Evolutionary conservation across 495 filamentous ascomycete species (phyloP).

Genomic region (Neurospora sp.): DNA sequence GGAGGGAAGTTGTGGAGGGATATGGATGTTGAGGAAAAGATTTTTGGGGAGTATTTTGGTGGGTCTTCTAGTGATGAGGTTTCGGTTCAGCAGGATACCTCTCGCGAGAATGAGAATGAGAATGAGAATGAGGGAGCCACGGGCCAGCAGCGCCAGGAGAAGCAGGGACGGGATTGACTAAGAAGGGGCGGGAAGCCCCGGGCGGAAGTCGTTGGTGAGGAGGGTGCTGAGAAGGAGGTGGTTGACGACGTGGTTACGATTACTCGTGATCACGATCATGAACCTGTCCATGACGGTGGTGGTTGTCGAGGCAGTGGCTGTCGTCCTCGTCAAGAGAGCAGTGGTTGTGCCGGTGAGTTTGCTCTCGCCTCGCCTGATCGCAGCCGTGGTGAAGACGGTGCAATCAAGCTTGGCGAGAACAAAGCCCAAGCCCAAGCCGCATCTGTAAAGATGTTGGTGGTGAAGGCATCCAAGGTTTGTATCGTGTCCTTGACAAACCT

Average conservation of each 20-base stretch:
- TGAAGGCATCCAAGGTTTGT: too few species aligned
- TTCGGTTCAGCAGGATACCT: not conserved
- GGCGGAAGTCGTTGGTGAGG: not conserved
- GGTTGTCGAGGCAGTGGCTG: not conserved
- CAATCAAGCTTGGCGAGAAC: too few species aligned
- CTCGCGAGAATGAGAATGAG: constrained; percentile 4
- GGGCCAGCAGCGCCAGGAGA: constrained; percentile 23
- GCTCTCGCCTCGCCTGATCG: too few species aligned
- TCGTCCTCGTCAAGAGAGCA: not conserved
- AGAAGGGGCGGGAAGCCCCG: constrained; percentile 32
- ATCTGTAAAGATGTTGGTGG: too few species aligned
- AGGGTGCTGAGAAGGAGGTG: not conserved
- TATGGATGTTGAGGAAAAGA: constrained; percentile 29
- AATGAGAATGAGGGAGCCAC: constrained; percentile 12
- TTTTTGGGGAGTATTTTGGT: constrained; percentile 29
- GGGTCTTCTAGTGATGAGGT: not conserved
- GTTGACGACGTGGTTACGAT: not conserved
- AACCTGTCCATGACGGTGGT: not conserved
- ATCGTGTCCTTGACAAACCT: not conserved
- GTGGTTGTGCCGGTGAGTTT: too few species aligned
- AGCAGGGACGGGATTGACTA: constrained; percentile 28
- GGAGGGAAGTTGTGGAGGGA: constrained; percentile 20
- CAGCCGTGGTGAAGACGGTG: too few species aligned
- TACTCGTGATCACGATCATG: not conserved
- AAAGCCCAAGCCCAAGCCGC: too few species aligned